Evolutionary conservation across 495 filamentous ascomycete species (phyloP), one percentile per base, ranked within the genome.

Genomic region (Neurospora sp.): DNA sequence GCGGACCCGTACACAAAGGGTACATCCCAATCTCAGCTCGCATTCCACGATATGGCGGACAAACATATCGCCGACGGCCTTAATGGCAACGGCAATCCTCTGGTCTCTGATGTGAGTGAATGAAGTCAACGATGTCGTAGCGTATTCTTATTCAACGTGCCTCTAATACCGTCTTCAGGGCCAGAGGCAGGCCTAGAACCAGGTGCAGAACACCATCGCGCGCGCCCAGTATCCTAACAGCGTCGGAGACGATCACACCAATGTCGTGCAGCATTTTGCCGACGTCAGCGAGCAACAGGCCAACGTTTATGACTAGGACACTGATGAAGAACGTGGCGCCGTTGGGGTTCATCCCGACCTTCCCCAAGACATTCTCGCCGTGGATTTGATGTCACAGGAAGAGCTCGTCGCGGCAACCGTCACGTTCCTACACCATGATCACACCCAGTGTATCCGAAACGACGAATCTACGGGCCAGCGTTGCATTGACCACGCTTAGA

Each of bases 351-450:
- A 59, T 7, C 48, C 48, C 48, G 7, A 2, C 20, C 20, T 59
- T 31, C 23, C 23, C 20, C 48, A 6, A 0, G 23, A 59, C 2
- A 1, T 59, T 31, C 0, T 1, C 23, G 11, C 48, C 2, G 48
- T 59, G 0, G 48, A 23, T 0, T 11, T 10, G 0, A 59, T 59
- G 11, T 2, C 1, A 0, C 48, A 4, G 5, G 23, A 0, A 1
- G 11, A 59, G 5, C 48, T 59, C 5, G 0, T 59, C 2, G 5
- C 48, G 11, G 48, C 23, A 2, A 7, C 48, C 5, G 23, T 14
- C 2, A 23, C 23, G 2, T 59, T 14, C 5, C 20, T 59, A 4
- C 48, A 59, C n/a, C 12, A 27, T 1, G 2, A 6, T 0, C 48
- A 59, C 48, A 27, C 48, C 10, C 48, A 14, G 11, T 59, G 48